Conservation (phyloP, 2,329 filamentous ascomycete species). For the Corynespora cassiicola region DNA sequence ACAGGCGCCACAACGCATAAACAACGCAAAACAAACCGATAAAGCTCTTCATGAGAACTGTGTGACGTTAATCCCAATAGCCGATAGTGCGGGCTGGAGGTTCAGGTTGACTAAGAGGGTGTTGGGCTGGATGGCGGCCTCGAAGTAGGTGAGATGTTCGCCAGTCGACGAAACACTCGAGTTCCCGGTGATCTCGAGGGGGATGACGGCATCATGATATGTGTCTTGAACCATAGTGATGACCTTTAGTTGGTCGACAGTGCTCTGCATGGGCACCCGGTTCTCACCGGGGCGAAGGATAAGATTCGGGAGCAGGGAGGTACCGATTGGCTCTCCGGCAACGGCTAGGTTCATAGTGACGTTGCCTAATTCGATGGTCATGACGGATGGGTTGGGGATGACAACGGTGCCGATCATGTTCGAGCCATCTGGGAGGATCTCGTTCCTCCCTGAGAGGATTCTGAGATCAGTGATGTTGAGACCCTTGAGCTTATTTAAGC, state of each 20-base stretch:
- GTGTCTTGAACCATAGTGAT: conserved; percentile 52
- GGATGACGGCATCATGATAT: conserved; percentile 63
- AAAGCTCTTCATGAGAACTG: too few relatives aligned
- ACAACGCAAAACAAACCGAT: too few relatives aligned
- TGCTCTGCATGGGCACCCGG: conserved; percentile 61
- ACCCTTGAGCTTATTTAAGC: conserved; percentile 63
- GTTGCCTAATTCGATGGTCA: conserved; percentile 73
- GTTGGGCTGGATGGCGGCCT: conserved; percentile 59
- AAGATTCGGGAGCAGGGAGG: conserved; percentile 64
- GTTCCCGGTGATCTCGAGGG: conserved; percentile 62
- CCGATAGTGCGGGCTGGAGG: conserved; percentile 33
- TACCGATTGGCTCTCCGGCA: conserved; percentile 60
- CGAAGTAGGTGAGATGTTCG: conserved; percentile 63
- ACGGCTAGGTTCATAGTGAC: conserved; percentile 67
- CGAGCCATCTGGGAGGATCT: conserved; percentile 50
- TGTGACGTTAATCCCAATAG: conserved; percentile 34
- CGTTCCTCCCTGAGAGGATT: conserved; percentile 51
- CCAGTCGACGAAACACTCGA: conserved; percentile 59
- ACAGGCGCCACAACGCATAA: too few relatives aligned
- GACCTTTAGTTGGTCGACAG: conserved; percentile 58
- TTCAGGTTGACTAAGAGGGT: conserved; percentile 62
- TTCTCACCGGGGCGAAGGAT: conserved; percentile 65
- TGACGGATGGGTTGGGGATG: conserved; percentile 69
- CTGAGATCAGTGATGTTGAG: conserved; percentile 59
- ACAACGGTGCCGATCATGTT: conserved; percentile 68